These are phyloP conservation scores for Lithospermum erythrorhizon DNA, from an alignment of 257 asterid species.

Conservation along the genomic window DNA sequence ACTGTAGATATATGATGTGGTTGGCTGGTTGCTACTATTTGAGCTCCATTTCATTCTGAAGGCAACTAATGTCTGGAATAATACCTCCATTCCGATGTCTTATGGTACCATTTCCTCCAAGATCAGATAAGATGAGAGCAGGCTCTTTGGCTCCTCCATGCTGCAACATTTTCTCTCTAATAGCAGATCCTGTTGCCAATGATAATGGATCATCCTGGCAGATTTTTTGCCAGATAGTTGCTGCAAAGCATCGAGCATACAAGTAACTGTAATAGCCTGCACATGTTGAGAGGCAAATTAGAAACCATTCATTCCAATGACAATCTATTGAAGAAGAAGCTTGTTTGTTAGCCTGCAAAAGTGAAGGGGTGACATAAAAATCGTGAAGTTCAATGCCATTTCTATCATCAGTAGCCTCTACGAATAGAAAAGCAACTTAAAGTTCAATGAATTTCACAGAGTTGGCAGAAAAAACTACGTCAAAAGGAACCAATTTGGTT, in stretches of 20 bases:
- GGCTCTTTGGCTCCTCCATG: conserved; percentile 98
- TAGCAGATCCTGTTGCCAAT: conserved; percentile 58
- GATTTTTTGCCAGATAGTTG: conserved; percentile 69
- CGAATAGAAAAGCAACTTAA: too few species aligned
- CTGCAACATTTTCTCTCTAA: conserved; percentile 60
- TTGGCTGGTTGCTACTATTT: conserved; percentile 3
- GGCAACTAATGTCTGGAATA: conserved; percentile 63
- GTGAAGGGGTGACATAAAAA: too few species aligned
- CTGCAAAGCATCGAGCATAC: conserved; percentile 85
- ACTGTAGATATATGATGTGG: too few species aligned
- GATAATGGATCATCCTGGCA: conserved; percentile 79
- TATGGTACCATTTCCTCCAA: conserved; percentile 40
- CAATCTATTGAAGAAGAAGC: neutral
- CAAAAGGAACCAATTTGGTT: too few species aligned
- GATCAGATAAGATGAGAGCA: conserved; percentile 52
- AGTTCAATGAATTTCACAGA: neutral
- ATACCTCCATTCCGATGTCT: conserved; percentile 46
- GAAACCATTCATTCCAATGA: neutral
- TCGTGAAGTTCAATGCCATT: too few species aligned
- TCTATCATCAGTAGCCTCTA: too few species aligned
- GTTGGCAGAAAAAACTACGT: neutral
- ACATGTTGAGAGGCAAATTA: conserved; percentile 6
- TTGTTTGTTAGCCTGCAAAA: too few species aligned
- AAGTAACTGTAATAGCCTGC: conserved; percentile 93
- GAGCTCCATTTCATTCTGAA: conserved; percentile 51